These are phyloP conservation scores for Aquilaria sinensis DNA, from an alignment of 345 rosid species.

Conservation along the genomic window DNA sequence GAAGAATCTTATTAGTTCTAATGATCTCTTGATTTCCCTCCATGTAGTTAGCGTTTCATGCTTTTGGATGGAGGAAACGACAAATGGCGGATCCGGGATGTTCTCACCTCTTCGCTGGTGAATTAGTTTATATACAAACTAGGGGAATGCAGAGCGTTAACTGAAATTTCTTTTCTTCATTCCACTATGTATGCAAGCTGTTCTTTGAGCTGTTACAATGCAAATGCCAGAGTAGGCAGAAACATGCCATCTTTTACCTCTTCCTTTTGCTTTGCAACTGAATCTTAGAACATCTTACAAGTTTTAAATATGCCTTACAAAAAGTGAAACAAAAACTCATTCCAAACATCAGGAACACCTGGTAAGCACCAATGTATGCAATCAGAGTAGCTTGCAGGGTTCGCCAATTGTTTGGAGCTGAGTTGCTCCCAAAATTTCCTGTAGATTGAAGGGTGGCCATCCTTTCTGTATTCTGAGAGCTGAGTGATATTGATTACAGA, in stretches of 20 bases:
- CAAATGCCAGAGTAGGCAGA: too few relatives aligned
- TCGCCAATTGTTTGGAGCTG: conserved; percentile 46
- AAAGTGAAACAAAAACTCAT: conserved; percentile 69
- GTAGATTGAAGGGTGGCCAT: conserved; percentile 89
- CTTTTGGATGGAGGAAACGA: too few relatives aligned
- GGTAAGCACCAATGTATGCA: conserved; percentile 98
- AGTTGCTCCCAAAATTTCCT: conserved; percentile 92
- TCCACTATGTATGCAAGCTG: too few relatives aligned
- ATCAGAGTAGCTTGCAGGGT: conserved; percentile 75
- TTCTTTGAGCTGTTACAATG: too few relatives aligned
- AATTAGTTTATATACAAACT: too few relatives aligned
- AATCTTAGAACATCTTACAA: not conserved
- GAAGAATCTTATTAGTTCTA: not conserved
- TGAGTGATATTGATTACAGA: conserved; percentile 79
- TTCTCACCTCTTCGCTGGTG: too few relatives aligned
- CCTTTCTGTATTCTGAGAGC: conserved; percentile 93
- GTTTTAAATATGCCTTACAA: conserved; percentile 28
- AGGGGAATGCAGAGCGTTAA: too few relatives aligned
- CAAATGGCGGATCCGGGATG: too few relatives aligned
- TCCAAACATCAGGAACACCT: conserved; percentile 96
- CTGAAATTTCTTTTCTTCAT: too few relatives aligned
- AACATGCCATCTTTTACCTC: not conserved
- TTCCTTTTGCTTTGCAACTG: conserved; percentile 5
- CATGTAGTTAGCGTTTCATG: too few relatives aligned
- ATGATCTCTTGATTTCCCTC: conserved; percentile 3